Evolutionary conservation across 306 rosid genomes (phyloP).

Genomic region (Sesbania bispinosa): DNA sequence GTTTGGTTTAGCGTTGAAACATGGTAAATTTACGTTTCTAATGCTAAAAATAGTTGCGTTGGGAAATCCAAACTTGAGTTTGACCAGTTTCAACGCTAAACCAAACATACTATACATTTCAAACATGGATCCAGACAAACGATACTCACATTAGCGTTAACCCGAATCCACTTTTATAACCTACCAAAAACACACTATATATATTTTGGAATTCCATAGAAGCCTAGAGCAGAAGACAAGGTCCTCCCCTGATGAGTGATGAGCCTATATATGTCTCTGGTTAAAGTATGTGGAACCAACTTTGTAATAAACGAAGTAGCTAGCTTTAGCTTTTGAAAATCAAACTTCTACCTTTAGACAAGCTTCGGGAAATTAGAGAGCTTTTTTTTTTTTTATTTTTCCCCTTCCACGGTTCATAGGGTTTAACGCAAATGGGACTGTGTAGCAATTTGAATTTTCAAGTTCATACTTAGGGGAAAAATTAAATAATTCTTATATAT

Average conservation of each 20-base stretch:
- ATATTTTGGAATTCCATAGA: not conserved
- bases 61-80: too few relatives aligned
- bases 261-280: slow-evolving; percentile 30
- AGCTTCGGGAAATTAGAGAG: slow-evolving; percentile 12
- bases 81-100: too few relatives aligned
- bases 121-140: too few relatives aligned
- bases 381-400: not conserved
- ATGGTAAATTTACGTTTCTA: too few relatives aligned
- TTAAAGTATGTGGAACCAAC: slow-evolving; percentile 25
- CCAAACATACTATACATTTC: too few relatives aligned
- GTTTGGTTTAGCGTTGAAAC: too few relatives aligned
- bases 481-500: too few relatives aligned
- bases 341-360: slow-evolving; percentile 34
- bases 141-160: too few relatives aligned
- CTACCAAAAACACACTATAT: too few relatives aligned
- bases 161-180: too few relatives aligned
- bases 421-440: slow-evolving; percentile 7
- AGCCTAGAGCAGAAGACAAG: slow-evolving; percentile 11
- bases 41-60: too few relatives aligned
- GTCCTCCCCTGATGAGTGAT: slow-evolving; percentile 24
- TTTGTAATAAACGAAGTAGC: slow-evolving; percentile 57
- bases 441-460: slow-evolving; percentile 32
- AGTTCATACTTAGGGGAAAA: not conserved
- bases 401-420: slow-evolving; percentile 20
- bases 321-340: slow-evolving; percentile 61